These are phyloP conservation scores for Cyphellophora europaea DNA, from an alignment of 2,329 filamentous ascomycete genomes.

Conservation along the genomic window DNA sequence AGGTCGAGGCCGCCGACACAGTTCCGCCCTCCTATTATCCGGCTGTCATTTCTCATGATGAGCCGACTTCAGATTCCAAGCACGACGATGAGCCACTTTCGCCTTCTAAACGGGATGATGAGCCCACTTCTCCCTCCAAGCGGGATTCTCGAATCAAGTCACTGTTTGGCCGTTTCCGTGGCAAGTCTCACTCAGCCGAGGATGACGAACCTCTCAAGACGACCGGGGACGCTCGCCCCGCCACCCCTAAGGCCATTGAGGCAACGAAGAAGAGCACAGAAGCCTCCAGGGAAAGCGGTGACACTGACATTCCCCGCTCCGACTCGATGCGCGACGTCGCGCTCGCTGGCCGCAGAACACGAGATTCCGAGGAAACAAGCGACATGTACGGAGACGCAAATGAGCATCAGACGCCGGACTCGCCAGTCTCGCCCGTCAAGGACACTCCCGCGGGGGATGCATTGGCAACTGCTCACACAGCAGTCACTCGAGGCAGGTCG, in stretches of 20 bases:
- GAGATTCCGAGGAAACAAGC: slow-evolving; percentile 13
- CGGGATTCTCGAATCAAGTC: slow-evolving; percentile 15
- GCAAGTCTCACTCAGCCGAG: not conserved
- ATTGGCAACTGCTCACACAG: not conserved
- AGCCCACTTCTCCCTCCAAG: slow-evolving; percentile 14
- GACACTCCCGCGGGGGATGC: too few relatives aligned
- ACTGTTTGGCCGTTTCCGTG: slow-evolving; percentile 9
- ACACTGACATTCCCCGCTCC: slow-evolving; percentile 7
- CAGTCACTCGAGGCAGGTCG: not conserved
- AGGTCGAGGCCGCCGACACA: too few relatives aligned
- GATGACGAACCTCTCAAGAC: slow-evolving; percentile 2
- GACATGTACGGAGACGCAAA: slow-evolving; percentile 17
- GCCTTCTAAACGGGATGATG: too few relatives aligned
- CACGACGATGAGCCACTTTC: not conserved
- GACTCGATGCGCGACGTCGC: slow-evolving; percentile 20
- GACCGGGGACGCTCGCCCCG: too few relatives aligned
- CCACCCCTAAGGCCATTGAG: slow-evolving; percentile 1
- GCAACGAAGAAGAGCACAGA: slow-evolving; percentile 2
- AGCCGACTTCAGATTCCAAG: too few relatives aligned
- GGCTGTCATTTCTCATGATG: too few relatives aligned
- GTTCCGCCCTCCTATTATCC: too few relatives aligned
- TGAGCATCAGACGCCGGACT: slow-evolving; percentile 1
- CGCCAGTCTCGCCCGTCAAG: slow-evolving; percentile 8
- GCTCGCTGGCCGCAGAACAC: slow-evolving; percentile 12
- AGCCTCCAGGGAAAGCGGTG: not conserved